Evolutionary conservation across 768 basidiomycete genomes (phyloP).

Genomic region (Kwoniella heveanensis): DNA sequence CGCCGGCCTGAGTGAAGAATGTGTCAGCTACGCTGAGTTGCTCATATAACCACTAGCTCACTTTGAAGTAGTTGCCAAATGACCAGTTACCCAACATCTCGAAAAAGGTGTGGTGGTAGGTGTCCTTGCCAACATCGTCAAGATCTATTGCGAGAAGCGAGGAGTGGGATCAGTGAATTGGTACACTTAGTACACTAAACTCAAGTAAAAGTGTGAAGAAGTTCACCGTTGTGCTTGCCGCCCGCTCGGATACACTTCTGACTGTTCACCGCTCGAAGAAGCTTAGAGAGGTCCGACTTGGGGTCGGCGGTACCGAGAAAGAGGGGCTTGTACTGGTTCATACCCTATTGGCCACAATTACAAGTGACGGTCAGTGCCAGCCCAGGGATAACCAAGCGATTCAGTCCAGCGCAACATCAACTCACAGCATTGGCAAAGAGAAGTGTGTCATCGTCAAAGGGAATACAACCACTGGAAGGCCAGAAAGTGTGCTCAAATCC

Average conservation of each 20-base stretch:
- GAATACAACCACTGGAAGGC: slow-evolving; percentile 87
- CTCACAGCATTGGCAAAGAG: slow-evolving; percentile 97
- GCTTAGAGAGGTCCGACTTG: slow-evolving; percentile 81
- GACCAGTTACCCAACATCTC: slow-evolving; percentile 99
- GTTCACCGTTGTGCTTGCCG: slow-evolving; percentile 84
- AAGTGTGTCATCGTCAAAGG: slow-evolving; percentile 95
- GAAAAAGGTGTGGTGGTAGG: slow-evolving; percentile 95
- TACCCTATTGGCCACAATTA: slow-evolving; percentile 43
- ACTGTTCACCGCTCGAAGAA: slow-evolving; percentile 90
- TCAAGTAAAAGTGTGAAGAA: no score
- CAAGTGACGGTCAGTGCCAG: no score
- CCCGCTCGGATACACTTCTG: slow-evolving; percentile 99
- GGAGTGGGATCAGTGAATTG: slow-evolving; percentile 16
- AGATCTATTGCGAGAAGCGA: slow-evolving; percentile 65
- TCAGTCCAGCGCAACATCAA: no score
- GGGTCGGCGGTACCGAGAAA: slow-evolving; percentile 99
- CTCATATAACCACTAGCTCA: slow-evolving; percentile 41
- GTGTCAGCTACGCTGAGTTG: slow-evolving; percentile 12
- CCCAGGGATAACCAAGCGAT: no score
- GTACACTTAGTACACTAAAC: no score
- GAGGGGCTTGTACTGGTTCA: slow-evolving; percentile 85
- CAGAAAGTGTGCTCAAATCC: slow-evolving; percentile 76
- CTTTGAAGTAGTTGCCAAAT: slow-evolving; percentile 99
- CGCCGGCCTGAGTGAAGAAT: slow-evolving; percentile 72
- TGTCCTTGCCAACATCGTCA: slow-evolving; percentile 98